A percentile compares a stretch with the other conserved stretches of the same genome.
Evolutionary conservation across 306 rosid genomes (phyloP).

Genomic region (Trifolium subterraneum): DNA sequence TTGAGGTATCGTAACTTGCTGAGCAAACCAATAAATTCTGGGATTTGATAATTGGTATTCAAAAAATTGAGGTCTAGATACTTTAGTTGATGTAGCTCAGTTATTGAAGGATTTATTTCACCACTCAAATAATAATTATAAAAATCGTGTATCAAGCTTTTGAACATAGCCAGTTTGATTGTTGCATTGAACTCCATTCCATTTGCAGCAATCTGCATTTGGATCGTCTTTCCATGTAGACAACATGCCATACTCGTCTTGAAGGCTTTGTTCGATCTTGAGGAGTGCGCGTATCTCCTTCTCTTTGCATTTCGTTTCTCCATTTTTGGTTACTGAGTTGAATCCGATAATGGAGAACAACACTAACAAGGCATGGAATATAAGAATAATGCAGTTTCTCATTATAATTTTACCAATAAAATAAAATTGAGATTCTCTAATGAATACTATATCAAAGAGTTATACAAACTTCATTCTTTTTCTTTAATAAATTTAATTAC

Average conservation of each 20-base stretch:
- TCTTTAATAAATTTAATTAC: too few species aligned
- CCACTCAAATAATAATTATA: too few species aligned
- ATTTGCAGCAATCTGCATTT: too few species aligned
- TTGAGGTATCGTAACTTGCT: slow-evolving; percentile 20
- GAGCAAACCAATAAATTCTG: neutral
- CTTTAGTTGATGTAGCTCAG: neutral
- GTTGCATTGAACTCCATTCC: too few species aligned
- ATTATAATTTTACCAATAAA: neutral
- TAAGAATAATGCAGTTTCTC: neutral
- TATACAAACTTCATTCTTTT: too few species aligned
- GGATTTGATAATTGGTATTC: neutral
- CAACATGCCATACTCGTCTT: slow-evolving; percentile 3
- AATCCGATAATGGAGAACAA: too few species aligned
- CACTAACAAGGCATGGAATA: neutral
- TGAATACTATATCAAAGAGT: too few species aligned
- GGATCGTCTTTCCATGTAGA: slow-evolving; percentile 6
- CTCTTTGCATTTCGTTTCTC: neutral
- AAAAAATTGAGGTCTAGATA: slow-evolving; percentile 10
- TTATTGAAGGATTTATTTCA: neutral
- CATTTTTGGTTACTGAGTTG: too few species aligned
- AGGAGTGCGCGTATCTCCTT: slow-evolving; percentile 17
- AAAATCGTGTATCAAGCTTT: too few species aligned
- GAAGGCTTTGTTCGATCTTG: slow-evolving; percentile 2
- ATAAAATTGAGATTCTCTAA: neutral
- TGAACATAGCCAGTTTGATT: too few species aligned